Conservation (phyloP, 495 filamentous ascomycete genomes). For the Melanomma pulvis-pyrius region DNA sequence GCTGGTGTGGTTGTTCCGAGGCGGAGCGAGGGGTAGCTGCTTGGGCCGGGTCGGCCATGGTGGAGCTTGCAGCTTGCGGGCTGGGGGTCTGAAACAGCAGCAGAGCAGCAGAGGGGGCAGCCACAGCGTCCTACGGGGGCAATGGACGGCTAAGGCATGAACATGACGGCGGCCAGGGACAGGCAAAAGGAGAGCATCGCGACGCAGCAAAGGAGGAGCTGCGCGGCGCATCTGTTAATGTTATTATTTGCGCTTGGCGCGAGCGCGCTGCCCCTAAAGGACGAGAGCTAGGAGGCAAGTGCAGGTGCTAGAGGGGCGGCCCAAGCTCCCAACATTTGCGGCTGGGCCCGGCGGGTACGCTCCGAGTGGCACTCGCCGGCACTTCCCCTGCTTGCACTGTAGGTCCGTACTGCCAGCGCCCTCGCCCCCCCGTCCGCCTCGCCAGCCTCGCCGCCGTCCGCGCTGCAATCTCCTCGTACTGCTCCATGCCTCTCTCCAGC, state of each 20-base stretch:
- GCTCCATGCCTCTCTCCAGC: constrained; percentile 44
- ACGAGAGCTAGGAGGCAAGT: neutral
- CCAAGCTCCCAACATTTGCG: constrained; percentile 11
- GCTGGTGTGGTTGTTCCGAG: constrained; percentile 30
- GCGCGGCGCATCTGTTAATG: constrained; percentile 9
- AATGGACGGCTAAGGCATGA: constrained; percentile 28
- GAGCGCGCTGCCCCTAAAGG: constrained; percentile 13
- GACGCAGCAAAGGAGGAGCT: constrained; percentile 4
- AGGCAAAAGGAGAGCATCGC: constrained; percentile 17
- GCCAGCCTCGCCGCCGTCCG: constrained; percentile 33
- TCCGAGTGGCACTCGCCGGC: neutral
- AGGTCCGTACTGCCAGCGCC: neutral
- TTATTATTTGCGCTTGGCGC: constrained; percentile 17
- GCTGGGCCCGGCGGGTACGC: neutral
- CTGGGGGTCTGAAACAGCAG: neutral
- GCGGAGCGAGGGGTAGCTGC: constrained; percentile 56
- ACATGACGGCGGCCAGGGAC: constrained; percentile 16
- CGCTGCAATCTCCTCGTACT: constrained; percentile 44
- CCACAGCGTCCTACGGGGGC: neutral
- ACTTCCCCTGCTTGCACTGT: neutral
- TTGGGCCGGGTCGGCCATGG: constrained; percentile 17
- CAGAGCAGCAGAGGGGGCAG: neutral
- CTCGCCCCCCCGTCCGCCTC: constrained; percentile 18
- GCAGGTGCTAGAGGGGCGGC: neutral
- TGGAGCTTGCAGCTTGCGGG: neutral